Percentiles rank a stretch among this genome's conserved stretches.
These are phyloP conservation scores for Carpinus viminea DNA, from an alignment of 306 rosid species.

Conservation along the genomic window DNA sequence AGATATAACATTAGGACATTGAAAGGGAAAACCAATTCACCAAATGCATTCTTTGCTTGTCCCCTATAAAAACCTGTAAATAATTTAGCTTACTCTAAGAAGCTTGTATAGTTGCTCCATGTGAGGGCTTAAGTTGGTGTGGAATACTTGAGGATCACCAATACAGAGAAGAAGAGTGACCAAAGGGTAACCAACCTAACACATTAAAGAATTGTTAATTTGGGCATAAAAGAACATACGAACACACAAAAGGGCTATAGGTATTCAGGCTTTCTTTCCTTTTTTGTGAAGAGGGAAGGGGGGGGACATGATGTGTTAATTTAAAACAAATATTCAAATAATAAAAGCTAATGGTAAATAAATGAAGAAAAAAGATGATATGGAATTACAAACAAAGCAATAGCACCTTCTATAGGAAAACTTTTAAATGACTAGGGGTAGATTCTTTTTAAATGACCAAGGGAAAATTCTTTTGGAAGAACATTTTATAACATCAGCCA, in stretches of 20 bases:
- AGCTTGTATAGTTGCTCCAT: slow-evolving; percentile 98
- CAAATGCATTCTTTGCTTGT: not conserved
- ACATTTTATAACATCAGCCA: not conserved
- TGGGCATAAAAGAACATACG: slow-evolving; percentile 2
- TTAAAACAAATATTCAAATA: slow-evolving; percentile 5
- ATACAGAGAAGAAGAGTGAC: slow-evolving; percentile 98
- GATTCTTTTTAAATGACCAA: not conserved
- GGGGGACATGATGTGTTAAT: not conserved
- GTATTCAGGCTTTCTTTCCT: not conserved
- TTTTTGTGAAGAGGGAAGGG: not conserved
- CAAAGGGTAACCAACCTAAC: slow-evolving; percentile 92
- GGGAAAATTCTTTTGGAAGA: not conserved
- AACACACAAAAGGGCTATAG: not conserved
- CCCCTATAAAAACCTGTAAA: not conserved
- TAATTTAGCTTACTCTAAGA: slow-evolving; percentile 70
- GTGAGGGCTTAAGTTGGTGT: slow-evolving; percentile 80
- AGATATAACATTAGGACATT: slow-evolving; percentile 16
- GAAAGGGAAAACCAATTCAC: slow-evolving; percentile 3
- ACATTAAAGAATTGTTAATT: slow-evolving; percentile 12
- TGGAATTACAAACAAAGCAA: not conserved
- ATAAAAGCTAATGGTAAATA: not conserved
- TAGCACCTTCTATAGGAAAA: not conserved
- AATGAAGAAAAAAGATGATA: not conserved
- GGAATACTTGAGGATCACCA: slow-evolving; percentile 91
- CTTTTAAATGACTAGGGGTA: not conserved